Base-by-base conservation (phyloP, 176 grass and related monocot species). In the Dendrocalamus sinicus region DNA sequence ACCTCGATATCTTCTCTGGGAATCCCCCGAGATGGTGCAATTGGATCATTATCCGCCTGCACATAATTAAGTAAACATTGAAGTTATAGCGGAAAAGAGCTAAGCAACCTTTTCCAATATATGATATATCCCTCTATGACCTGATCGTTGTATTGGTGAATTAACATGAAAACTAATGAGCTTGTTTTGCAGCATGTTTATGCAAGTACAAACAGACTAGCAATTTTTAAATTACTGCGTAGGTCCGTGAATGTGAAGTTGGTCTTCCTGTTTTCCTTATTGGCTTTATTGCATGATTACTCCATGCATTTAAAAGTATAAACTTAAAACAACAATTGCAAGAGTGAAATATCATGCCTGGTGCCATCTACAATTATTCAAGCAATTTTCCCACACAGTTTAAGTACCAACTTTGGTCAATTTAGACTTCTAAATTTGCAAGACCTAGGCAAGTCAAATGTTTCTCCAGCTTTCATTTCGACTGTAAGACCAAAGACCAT, bases 1-100 rank as follows among this genome's bases (percentile, higher is more conserved):
- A 98, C 96, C 90, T 98, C 88, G 73, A 98, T 98, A 86, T 95
- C 90, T 91, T 95, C 91, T 58, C 93, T 88, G 50, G 96, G 96
- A 89, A 95, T 95, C 86, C 90, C 96, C 79, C 91, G 91, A 52
- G 96, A 95, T 84, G 96, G 93, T 79, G 96, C 96, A 65, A 98
- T 98, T 85, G 96, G 96, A 69, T 98, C 96, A 63, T 92, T 98
- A 51, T 69, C 91, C 26, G 91, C 96, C 96, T 98, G 81, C 69
- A 85, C n/a, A 91, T 30, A 71, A 84, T 37, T 24, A 67, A 78
- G 48, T 51, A 50, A 76, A 26, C 14, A 79, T 82, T 77, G 20
- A 79, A 86, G 26, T 86, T 76, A 55, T 67, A 75, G 75, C 43
- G 77, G 35, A 89, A 80, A 85, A 66, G n/a, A 51, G 16, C 45